A percentile compares a stretch with the other conserved stretches of the same genome.
These are phyloP conservation scores for Boletus rubropictus DNA, from an alignment of 768 basidiomycete species.

Conservation along the genomic window DNA sequence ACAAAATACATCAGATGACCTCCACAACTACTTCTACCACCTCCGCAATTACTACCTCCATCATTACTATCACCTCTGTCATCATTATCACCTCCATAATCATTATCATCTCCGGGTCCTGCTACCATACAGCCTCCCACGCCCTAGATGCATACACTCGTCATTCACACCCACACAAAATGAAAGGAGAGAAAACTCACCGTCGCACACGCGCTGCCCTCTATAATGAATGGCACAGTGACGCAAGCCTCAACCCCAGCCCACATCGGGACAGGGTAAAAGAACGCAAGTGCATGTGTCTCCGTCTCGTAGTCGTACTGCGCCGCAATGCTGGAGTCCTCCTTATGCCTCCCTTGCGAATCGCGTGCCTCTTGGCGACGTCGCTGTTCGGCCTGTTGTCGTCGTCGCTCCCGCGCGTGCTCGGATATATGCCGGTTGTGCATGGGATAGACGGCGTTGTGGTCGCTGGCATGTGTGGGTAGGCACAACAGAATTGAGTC, in stretches of 20 bases:
- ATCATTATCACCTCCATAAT: no score
- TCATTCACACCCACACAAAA: not conserved
- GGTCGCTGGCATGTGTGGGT: conserved; percentile 52
- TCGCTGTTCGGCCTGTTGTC: conserved; percentile 9
- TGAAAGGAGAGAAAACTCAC: not conserved
- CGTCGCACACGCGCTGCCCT: not conserved
- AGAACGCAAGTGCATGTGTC: conserved; percentile 4
- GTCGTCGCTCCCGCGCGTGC: conserved; percentile 9
- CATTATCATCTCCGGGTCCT: no score
- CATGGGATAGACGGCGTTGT: conserved; percentile 40
- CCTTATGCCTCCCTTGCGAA: no score
- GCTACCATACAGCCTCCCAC: conserved; percentile 1
- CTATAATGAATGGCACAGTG: not conserved
- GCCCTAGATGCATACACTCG: not conserved
- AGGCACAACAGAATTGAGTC: no score
- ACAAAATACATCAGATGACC: no score
- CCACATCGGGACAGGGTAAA: conserved; percentile 10
- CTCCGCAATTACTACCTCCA: no score
- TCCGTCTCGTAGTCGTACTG: not conserved
- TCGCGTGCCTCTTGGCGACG: not conserved
- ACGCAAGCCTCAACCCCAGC: not conserved
- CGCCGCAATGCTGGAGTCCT: no score
- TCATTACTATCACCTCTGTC: no score
- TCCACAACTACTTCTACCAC: no score
- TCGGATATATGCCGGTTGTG: conserved; percentile 3